A percentile compares a stretch with the other conserved stretches of the same genome.
Evolutionary conservation across 352 stramenopile species (phyloP).

Genomic region (Phytophthora rubi): DNA sequence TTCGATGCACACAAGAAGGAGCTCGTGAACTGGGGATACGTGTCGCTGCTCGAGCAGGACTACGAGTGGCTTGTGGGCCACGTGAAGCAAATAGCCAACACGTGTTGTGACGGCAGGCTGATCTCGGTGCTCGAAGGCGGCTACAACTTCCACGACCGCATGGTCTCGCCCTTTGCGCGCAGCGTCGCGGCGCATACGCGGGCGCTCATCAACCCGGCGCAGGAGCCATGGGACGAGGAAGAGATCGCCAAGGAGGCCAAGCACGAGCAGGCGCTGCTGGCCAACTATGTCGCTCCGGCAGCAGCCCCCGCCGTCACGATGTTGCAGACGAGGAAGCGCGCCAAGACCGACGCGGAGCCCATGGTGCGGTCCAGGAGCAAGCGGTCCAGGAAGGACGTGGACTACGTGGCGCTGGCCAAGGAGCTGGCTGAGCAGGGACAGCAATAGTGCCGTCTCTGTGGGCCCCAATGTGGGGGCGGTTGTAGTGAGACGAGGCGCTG

Average conservation of each 20-base stretch:
- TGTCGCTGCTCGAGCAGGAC: constrained; percentile 80
- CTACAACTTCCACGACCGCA: constrained; percentile 88
- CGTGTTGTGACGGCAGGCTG: constrained; percentile 70
- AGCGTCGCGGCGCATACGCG: constrained; percentile 78
- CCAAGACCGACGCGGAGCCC: constrained; percentile 10
- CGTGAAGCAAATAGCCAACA: constrained; percentile 79
- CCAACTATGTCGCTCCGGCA: constrained; percentile 47
- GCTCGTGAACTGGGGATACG: constrained; percentile 82
- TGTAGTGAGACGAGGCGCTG: constrained; percentile 8
- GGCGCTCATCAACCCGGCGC: constrained; percentile 58
- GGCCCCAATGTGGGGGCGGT: neutral
- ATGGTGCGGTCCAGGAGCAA: constrained; percentile 47
- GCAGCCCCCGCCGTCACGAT: constrained; percentile 21
- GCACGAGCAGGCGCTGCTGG: constrained; percentile 57
- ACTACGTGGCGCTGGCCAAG: constrained; percentile 74
- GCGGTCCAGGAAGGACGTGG: constrained; percentile 60
- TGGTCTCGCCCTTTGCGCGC: constrained; percentile 82
- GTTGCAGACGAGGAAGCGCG: constrained; percentile 47
- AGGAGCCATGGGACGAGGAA: constrained; percentile 52
- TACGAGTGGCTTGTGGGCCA: constrained; percentile 84
- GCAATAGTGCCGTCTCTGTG: constrained; percentile 14
- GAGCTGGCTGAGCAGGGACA: constrained; percentile 44
- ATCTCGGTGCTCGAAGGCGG: constrained; percentile 88
- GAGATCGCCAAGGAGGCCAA: constrained; percentile 57
- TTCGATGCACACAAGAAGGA: constrained; percentile 87